phyloP scores from a whole-genome alignment of 2,329 filamentous ascomycete species.

The Exophiala oligosperma region DNA sequence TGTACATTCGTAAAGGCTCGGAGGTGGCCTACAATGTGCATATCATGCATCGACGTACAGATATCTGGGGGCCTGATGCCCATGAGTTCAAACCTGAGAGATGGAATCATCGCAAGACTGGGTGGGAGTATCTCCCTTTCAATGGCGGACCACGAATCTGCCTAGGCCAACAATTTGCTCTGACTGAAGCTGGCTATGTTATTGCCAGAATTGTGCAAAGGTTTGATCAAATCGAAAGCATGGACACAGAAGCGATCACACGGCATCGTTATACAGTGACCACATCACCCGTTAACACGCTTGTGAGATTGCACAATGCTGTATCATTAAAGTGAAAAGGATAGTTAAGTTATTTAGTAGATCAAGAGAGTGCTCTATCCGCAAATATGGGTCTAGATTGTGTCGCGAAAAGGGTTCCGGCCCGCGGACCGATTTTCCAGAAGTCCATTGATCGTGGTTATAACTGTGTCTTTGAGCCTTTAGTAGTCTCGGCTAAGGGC shows the following conservation, averaged over 20 bases:
- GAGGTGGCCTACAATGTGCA: conserved; percentile 35
- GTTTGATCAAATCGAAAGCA: conserved; percentile 60
- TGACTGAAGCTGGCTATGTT: conserved; percentile 68
- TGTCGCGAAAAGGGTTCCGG: too few relatives aligned
- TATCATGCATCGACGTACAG: conserved; percentile 39
- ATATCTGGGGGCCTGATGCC: conserved; percentile 30
- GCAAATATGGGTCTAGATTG: too few relatives aligned
- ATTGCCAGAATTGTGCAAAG: conserved; percentile 70
- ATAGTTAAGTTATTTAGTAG: too few relatives aligned
- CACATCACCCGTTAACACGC: too few relatives aligned
- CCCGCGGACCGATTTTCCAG: too few relatives aligned
- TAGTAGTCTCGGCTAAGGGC: too few relatives aligned
- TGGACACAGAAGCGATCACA: not conserved
- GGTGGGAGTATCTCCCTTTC: conserved; percentile 57
- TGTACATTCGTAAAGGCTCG: conserved; percentile 34
- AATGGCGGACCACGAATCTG: conserved; percentile 55
- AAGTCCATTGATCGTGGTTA: too few relatives aligned
- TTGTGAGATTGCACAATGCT: too few relatives aligned
- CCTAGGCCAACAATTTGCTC: conserved; percentile 71
- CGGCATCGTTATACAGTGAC: too few relatives aligned
- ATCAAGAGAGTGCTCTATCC: too few relatives aligned
- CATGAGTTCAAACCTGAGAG: conserved; percentile 22
- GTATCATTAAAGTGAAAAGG: too few relatives aligned
- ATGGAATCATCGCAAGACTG: conserved; percentile 24
- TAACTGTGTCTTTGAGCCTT: too few relatives aligned